Percentiles rank a stretch among this genome's conserved stretches.
Evolutionary conservation across 495 filamentous ascomycete species (phyloP).

Genomic region (Achaetomiella virescens): DNA sequence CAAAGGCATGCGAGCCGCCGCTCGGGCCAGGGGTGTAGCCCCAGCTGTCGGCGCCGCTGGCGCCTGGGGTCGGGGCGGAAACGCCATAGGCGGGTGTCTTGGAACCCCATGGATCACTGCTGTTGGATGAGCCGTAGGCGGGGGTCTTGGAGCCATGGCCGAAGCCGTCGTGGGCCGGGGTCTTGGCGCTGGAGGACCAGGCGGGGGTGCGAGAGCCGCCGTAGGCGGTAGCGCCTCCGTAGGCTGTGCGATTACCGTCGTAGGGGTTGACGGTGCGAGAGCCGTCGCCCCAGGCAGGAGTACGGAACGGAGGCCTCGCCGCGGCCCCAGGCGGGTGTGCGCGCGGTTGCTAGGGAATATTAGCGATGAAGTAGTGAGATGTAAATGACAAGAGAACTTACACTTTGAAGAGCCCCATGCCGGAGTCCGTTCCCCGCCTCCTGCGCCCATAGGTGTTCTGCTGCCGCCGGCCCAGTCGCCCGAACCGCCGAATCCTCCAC

Average conservation of each 20-base stretch:
- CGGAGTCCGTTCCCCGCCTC: constrained; percentile 59
- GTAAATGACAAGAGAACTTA: constrained; percentile 34
- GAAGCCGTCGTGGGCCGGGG: constrained; percentile 57
- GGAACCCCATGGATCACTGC: constrained; percentile 61
- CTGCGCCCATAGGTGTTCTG: constrained; percentile 59
- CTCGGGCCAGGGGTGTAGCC: constrained; percentile 49
- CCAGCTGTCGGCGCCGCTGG: constrained; percentile 42
- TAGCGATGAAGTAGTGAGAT: constrained; percentile 8
- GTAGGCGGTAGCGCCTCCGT: constrained; percentile 54
- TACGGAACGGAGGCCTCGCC: constrained; percentile 55
- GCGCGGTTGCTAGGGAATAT: constrained; percentile 39
- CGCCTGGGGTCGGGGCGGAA: constrained; percentile 51
- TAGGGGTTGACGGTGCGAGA: constrained; percentile 72
- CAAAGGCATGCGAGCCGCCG: constrained; percentile 55
- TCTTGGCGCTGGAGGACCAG: constrained; percentile 49
- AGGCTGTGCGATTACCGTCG: constrained; percentile 72
- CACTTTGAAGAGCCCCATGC: constrained; percentile 58
- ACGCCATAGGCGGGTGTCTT: constrained; percentile 69
- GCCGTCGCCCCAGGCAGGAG: constrained; percentile 74
- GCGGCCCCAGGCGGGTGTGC: constrained; percentile 62
- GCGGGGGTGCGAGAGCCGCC: constrained; percentile 48
- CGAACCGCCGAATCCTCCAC: constrained; percentile 34
- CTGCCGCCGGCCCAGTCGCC: constrained; percentile 45
- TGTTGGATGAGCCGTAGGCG: constrained; percentile 53
- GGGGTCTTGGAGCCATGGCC: constrained; percentile 70